Conservation (phyloP, 176 grass and related monocot genomes). For the Oropetium thomaeum region DNA sequence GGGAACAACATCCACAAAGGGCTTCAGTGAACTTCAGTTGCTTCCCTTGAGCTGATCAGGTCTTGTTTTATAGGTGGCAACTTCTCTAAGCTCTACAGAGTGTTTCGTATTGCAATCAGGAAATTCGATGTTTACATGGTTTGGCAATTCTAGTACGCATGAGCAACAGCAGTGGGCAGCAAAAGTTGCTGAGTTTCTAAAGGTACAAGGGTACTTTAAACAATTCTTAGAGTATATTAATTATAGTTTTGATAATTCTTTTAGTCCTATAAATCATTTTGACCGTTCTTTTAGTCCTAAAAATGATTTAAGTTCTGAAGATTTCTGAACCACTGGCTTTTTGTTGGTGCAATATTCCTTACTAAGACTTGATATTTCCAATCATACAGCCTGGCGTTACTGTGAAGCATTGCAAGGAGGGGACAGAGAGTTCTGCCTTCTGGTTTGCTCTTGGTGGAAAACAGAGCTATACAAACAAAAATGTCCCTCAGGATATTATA, state of each 20-base stretch:
- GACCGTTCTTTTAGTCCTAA: not conserved
- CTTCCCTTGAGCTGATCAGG: conserved; percentile 12
- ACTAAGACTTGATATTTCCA: conserved; percentile 34
- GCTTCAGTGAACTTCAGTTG: not conserved
- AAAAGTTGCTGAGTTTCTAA: conserved; percentile 84
- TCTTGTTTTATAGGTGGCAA: conserved; percentile 63
- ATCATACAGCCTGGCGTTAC: conserved; percentile 70
- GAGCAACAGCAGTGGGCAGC: conserved; percentile 90
- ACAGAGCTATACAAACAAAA: conserved; percentile 75
- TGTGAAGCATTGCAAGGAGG: conserved; percentile 90
- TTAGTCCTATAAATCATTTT: not conserved
- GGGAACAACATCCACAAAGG: not conserved
- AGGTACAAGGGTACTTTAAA: conserved; percentile 46
- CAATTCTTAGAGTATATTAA: conserved; percentile 2
- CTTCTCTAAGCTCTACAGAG: conserved; percentile 74
- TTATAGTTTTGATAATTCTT: conserved; percentile 3
- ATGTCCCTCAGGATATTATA: conserved; percentile 50
- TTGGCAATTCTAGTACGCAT: conserved; percentile 79
- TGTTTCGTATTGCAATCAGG: conserved; percentile 97
- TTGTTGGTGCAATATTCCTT: not conserved
- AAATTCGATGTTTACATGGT: conserved; percentile 82
- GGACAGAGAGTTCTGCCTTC: conserved; percentile 95
- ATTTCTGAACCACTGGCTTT: not conserved
- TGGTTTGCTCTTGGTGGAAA: conserved; percentile 98
- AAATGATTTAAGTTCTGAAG: not conserved